These are phyloP conservation scores for Pyrenophora teres DNA, from an alignment of 2,329 filamentous ascomycete genomes.

Conservation along the genomic window DNA sequence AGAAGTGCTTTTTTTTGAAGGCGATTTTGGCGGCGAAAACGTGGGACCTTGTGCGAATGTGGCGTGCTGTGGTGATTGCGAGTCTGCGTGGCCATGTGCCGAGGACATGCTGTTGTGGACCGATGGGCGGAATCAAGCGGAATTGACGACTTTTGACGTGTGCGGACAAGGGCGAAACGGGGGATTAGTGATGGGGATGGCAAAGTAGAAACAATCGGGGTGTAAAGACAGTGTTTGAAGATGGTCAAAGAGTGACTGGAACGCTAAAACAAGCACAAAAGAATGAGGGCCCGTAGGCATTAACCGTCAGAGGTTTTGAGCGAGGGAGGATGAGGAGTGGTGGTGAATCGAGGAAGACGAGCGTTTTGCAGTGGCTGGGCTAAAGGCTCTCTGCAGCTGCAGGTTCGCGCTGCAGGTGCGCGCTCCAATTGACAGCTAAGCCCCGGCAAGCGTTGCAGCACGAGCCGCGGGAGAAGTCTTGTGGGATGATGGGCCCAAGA, in stretches of 20 bases:
- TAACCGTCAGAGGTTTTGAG: slow-evolving; percentile 37
- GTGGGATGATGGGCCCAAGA: slow-evolving; percentile 21
- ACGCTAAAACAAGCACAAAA: slow-evolving; percentile 43
- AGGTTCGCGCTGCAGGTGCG: slow-evolving; percentile 36
- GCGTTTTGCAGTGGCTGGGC: slow-evolving; percentile 26
- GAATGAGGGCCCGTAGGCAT: slow-evolving; percentile 43
- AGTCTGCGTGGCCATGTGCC: slow-evolving; percentile 31
- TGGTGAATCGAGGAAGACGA: slow-evolving; percentile 33
- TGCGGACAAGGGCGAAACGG: slow-evolving; percentile 27
- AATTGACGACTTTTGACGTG: slow-evolving; percentile 28
- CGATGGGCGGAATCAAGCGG: slow-evolving; percentile 1
- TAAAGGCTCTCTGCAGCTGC: slow-evolving; percentile 32
- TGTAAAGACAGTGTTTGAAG: slow-evolving; percentile 28
- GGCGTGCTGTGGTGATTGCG: slow-evolving; percentile 31
- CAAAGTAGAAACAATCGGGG: slow-evolving; percentile 21
- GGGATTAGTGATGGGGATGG: slow-evolving; percentile 38
- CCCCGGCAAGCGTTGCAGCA: slow-evolving; percentile 30
- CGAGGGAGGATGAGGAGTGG: slow-evolving; percentile 36
- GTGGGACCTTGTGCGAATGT: slow-evolving; percentile 38
- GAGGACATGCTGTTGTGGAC: slow-evolving; percentile 37
- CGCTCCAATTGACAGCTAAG: slow-evolving; percentile 39
- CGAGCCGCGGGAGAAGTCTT: slow-evolving; percentile 29
- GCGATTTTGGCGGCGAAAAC: slow-evolving; percentile 37
- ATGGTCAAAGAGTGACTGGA: slow-evolving; percentile 42
- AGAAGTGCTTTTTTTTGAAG: slow-evolving; percentile 35